phyloP scores from a whole-genome alignment of 2,329 filamentous ascomycete species.

The Hymenoscyphus infarciens region DNA sequence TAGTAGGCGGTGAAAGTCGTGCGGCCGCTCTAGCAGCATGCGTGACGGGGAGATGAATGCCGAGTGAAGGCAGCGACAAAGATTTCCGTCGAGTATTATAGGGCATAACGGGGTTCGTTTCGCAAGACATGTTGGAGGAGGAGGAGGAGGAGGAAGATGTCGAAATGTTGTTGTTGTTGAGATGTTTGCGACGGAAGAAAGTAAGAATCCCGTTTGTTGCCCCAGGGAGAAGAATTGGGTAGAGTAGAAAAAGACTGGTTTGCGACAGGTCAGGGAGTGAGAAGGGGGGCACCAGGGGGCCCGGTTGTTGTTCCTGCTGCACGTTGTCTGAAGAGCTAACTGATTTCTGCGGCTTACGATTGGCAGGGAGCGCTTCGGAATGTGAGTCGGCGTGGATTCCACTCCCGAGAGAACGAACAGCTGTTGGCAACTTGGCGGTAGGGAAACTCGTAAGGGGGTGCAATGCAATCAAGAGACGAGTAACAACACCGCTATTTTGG shows the following conservation, averaged over 20 bases:
- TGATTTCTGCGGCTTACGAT: slow-evolving; percentile 21
- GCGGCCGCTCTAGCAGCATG: slow-evolving; percentile 55
- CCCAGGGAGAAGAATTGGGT: slow-evolving; percentile 8
- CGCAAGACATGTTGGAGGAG: slow-evolving; percentile 17
- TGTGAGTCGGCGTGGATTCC: slow-evolving; percentile 25
- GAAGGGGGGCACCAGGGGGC: slow-evolving; percentile 5
- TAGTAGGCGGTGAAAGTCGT: slow-evolving; percentile 36
- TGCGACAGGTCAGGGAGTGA: slow-evolving; percentile 26
- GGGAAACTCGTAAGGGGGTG: slow-evolving; percentile 19
- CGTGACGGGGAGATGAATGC: slow-evolving; percentile 77
- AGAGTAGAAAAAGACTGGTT: slow-evolving; percentile 10
- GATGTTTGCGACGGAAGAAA: slow-evolving; percentile 17
- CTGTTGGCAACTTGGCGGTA: too few relatives aligned
- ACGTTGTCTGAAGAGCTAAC: slow-evolving; percentile 31
- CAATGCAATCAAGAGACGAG: not conserved
- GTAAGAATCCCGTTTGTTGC: slow-evolving; percentile 4
- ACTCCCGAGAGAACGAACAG: not conserved
- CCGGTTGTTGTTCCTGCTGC: slow-evolving; percentile 33
- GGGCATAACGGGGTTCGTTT: slow-evolving; percentile 56
- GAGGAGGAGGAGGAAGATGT: not conserved
- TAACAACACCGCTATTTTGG: slow-evolving; percentile 18
- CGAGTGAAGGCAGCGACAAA: slow-evolving; percentile 85
- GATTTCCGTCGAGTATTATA: slow-evolving; percentile 98
- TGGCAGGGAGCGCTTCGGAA: slow-evolving; percentile 29
- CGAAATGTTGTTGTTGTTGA: slow-evolving; percentile 10